A percentile compares a stretch with the other conserved stretches of the same genome.
Conservation (phyloP, 257 asterid species). For the Petrea volubilis region DNA sequence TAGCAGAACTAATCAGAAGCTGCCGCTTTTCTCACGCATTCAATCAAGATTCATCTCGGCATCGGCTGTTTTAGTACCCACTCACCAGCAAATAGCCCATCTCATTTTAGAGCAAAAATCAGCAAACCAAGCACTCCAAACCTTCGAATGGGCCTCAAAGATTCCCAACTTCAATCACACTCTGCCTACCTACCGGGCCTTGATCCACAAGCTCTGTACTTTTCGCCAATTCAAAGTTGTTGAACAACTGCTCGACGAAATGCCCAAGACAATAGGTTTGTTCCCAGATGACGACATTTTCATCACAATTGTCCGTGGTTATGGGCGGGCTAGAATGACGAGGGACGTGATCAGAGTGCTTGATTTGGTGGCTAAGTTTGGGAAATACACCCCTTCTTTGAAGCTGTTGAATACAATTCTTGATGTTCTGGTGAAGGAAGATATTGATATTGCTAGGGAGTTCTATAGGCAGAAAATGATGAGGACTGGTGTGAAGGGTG, state of each 20-base stretch:
- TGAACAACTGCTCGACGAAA: conserved; percentile 77
- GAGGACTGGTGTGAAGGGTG: conserved; percentile 66
- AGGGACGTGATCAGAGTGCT: conserved; percentile 62
- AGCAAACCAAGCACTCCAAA: conserved; percentile 63
- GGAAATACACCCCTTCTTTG: conserved; percentile 57
- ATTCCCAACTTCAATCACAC: conserved; percentile 62
- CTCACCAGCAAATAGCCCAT: conserved; percentile 56
- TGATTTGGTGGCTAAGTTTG: conserved; percentile 59
- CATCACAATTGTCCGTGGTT: conserved; percentile 71
- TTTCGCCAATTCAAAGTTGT: conserved; percentile 56
- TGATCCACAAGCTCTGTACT: conserved; percentile 73
- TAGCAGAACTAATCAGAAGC: conserved; percentile 9
- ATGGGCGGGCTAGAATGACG: conserved; percentile 69
- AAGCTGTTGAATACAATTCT: conserved; percentile 80
- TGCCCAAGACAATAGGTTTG: conserved; percentile 58
- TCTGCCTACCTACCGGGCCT: conserved; percentile 70
- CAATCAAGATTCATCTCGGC: conserved; percentile 43
- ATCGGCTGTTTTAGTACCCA: conserved; percentile 56
- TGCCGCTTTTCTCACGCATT: conserved; percentile 11
- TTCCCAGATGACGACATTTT: conserved; percentile 76
- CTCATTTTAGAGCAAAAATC: conserved; percentile 81
- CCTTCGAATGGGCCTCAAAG: conserved; percentile 92
- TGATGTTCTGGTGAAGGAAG: conserved; percentile 86
- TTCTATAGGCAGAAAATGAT: conserved; percentile 81
- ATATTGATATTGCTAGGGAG: conserved; percentile 83